phyloP scores from a whole-genome alignment of 257 asterid genomes.

The Solanum pennellii region DNA sequence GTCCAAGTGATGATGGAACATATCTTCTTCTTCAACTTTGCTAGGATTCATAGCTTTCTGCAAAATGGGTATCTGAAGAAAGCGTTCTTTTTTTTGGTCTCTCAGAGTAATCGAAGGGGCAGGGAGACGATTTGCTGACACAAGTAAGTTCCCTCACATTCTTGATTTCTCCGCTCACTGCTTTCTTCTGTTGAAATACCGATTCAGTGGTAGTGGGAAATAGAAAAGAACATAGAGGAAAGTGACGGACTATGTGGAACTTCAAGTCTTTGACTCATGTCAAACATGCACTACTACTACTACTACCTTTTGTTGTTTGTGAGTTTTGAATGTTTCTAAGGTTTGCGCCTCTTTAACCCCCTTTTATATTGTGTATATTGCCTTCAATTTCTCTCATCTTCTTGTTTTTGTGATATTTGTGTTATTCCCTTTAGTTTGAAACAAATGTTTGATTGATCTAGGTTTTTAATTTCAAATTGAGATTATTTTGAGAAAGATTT shows the following conservation, averaged over 20 bases:
- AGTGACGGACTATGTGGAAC: not conserved
- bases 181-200: not conserved
- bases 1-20: slow-evolving; percentile 34
- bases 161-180: not conserved
- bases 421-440: not conserved
- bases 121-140: not conserved
- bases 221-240: not conserved
- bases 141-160: not conserved
- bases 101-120: not conserved
- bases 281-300: not conserved
- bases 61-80: not conserved
- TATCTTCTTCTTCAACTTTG: slow-evolving; percentile 57
- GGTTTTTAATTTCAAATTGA: not conserved
- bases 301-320: not conserved
- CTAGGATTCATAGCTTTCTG: slow-evolving; percentile 43
- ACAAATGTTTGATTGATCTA: not conserved
- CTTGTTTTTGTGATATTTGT: not conserved
- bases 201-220: not conserved
- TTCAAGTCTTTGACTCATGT: not conserved
- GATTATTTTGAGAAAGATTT: not conserved
- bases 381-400: not conserved
- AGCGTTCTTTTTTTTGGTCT: not conserved
- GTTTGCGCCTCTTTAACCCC: not conserved
- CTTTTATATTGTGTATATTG: not conserved
- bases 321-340: not conserved